These are phyloP conservation scores for Perilla frutescens DNA, from an alignment of 257 asterid species.

Conservation along the genomic window DNA sequence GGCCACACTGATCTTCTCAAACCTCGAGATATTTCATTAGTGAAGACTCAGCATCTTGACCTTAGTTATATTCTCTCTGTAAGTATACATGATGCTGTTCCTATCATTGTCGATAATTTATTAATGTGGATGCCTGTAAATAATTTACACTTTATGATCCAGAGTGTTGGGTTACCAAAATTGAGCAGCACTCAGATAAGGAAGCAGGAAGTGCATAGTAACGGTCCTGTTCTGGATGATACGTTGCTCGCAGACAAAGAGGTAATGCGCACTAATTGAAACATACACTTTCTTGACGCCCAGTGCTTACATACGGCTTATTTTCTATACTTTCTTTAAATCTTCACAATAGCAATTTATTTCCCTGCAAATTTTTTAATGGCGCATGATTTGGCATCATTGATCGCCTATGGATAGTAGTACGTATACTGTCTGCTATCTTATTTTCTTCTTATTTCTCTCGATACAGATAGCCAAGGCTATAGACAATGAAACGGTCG, in stretches of 20 bases:
- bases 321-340: neutral
- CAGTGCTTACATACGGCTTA: neutral
- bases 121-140: constrained; percentile 18
- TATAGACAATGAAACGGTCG: constrained; percentile 84
- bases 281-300: neutral
- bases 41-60: constrained; percentile 97
- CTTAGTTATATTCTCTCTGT: constrained; percentile 80
- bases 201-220: constrained; percentile 90
- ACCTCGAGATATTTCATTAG: constrained; percentile 82
- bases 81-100: constrained; percentile 40
- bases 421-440: neutral
- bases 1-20: constrained; percentile 86
- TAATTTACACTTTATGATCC: constrained; percentile 27
- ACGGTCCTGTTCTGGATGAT: constrained; percentile 97
- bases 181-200: constrained; percentile 91
- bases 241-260: constrained; percentile 73
- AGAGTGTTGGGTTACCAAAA: constrained; percentile 87
- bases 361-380: neutral
- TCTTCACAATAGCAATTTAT: neutral
- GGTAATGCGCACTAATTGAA: constrained; percentile 47
- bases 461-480: constrained; percentile 73
- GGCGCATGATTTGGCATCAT: neutral
- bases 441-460: constrained; percentile 27
- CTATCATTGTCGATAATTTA: constrained; percentile 17
- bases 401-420: neutral